Evolutionary conservation across 306 rosid species (phyloP).

Genomic region (Adenanthera pavonina): DNA sequence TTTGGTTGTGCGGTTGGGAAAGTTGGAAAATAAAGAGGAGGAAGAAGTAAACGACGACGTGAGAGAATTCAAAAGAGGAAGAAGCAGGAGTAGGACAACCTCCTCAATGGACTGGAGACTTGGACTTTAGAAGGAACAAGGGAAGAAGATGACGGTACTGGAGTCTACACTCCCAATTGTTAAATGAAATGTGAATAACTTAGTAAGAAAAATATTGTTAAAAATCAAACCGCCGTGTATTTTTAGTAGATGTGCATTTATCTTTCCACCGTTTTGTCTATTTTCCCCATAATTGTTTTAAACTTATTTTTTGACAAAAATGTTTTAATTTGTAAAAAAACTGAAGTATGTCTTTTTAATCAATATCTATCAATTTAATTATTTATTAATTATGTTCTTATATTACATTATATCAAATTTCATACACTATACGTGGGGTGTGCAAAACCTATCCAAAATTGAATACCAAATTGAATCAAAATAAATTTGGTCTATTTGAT

Average conservation of each 20-base stretch:
- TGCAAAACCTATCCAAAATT: no score
- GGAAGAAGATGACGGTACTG: constrained; percentile 35
- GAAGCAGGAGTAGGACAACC: constrained; percentile 9
- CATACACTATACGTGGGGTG: no score
- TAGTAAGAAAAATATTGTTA: background rate
- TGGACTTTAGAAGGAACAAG: constrained; percentile 40
- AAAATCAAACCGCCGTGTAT: background rate
- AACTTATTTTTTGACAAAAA: no score
- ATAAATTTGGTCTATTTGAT: no score
- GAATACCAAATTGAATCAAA: no score
- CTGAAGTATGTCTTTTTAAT: no score
- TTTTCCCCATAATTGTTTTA: no score
- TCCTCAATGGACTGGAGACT: constrained; percentile 48
- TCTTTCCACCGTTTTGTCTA: background rate
- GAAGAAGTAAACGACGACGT: constrained; percentile 15
- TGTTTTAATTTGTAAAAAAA: no score
- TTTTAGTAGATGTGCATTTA: background rate
- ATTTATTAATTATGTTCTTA: no score
- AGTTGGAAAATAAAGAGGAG: background rate
- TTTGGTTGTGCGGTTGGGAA: constrained; percentile 7
- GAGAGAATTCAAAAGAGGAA: constrained; percentile 38
- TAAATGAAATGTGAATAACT: background rate
- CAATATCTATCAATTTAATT: no score
- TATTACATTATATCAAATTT: no score
- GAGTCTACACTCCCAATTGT: constrained; percentile 28